Base-by-base conservation (phyloP, 306 rosid species). In the Gastrolobium villosum region DNA sequence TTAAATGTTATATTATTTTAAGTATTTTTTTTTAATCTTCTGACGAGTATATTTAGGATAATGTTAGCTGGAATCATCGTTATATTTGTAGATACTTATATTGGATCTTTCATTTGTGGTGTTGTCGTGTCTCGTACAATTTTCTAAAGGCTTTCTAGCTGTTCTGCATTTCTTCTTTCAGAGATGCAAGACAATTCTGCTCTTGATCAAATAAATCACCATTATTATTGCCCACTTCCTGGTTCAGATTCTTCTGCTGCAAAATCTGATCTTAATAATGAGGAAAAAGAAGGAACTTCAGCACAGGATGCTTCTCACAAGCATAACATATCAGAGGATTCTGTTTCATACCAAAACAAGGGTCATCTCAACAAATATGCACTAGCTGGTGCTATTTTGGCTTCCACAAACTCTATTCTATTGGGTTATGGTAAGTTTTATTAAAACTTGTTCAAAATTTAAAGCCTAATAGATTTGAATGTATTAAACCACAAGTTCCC, bases 371-470 rank as follows among this genome's bases (percentile, higher is more conserved):
- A 90, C 84, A 90, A 81, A 65, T 92, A 81, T 77, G 91, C 93
- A 3, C 79, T 94, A 32, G 64, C 81, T 46, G 87, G 91, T 72
- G 93, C 94, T 39, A 73, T 94, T 64, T 75, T 94, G 80, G 98
- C 96, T 65, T 94, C 98, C 75, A 82, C 96, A 26, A 90, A 87
- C 78, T 94, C 97, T 34, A 81, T 92, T 79, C 90, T 94, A 5
- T 69, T 91, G 74, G 98, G 98, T 48, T 94, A 94, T 15, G 97
- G 97, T 91, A 39, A 81, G 85, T 79, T 14, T 52, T 10, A 0
- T 14, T 49, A 9, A 13, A 20, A 46, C 31, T 20, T 61, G 6
- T 60, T 59, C 57, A 14, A 8, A 76, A 37, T 65, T 65, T 3
- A 37, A 9, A 44, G 55, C n/a, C 4, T 26, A 9, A 7, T 13